These are phyloP conservation scores for Trebouxia gelatinosa DNA, from an alignment of 163 green algal species.

Conservation along the genomic window DNA sequence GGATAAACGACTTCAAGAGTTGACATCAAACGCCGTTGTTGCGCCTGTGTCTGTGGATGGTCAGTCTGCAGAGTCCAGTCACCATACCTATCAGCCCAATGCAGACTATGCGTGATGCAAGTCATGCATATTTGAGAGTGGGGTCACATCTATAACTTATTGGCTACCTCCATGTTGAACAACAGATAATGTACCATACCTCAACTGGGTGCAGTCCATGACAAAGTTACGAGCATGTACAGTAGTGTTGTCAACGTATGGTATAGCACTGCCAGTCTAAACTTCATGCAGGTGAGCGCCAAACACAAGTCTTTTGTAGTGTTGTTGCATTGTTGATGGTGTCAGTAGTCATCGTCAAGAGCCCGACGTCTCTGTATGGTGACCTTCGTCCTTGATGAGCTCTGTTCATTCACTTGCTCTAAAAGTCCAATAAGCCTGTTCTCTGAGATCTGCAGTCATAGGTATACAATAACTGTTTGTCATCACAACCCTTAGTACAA, in stretches of 20 bases:
- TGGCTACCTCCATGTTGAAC: background rate
- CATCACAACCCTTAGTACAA: no score
- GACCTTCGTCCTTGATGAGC: constrained; percentile 59
- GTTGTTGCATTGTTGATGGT: no score
- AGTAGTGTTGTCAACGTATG: no score
- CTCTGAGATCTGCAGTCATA: constrained; percentile 82
- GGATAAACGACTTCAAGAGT: background rate
- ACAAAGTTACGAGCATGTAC: no score
- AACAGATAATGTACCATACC: background rate
- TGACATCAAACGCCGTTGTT: background rate
- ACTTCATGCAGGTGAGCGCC: background rate
- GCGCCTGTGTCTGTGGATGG: background rate
- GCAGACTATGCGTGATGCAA: background rate
- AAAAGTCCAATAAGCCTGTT: constrained; percentile 77
- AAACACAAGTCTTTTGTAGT: no score
- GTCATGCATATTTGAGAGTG: background rate
- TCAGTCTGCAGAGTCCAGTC: background rate
- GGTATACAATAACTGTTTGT: no score
- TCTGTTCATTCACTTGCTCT: constrained; percentile 79
- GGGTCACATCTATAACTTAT: background rate
- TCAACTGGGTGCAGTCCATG: no score
- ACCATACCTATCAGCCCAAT: background rate
- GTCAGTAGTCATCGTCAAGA: constrained; percentile 62
- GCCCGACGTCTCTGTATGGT: constrained; percentile 69
- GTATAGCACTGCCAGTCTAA: no score